Base-by-base conservation (phyloP, 805 yeast genomes). In the Ogataea ganodermae region DNA sequence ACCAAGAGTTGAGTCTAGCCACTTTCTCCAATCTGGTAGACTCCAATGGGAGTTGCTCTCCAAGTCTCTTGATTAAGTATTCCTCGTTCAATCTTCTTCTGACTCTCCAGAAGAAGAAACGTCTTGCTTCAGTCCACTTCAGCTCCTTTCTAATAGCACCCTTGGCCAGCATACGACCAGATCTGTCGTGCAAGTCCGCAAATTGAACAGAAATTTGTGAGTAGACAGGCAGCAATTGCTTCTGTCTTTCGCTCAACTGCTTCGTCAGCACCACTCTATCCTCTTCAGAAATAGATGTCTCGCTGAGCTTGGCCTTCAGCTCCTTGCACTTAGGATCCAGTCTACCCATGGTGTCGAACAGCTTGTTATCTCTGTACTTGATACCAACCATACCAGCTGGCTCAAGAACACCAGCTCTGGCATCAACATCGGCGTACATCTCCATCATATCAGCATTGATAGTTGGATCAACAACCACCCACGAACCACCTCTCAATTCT, bases 341-440 rank as follows among this genome's bases (percentile, higher is more conserved):
- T 71, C 99, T 84, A 54, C 80, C 79, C 96, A 94, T 95, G 42
- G 96, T 89, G n/a, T 81, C 80, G 52, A 90, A 71, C 57, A 95
- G 75, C 72, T 90, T 91, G 67, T 90, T 97, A 62, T 95, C 86
- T 72, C 97, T 86, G 79, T 86, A 94, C 73, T 94, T 94, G 73
- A 94, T 89, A 68, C 98, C 97, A 63, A 95, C 99, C 91, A 94
- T 89, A 69, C 98, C 99, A 66, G 92, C 97, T 44, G 99, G 98
- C 73, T 94, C 99, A 66, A 95, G 77, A 50, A 94, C 97, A 83
- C 99, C 98, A 33, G 90, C 99, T 68, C 99, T 82, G 9, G 98
- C 79, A 45, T 94, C 94, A 42, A 81, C 85, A 69, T 95, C 99
- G 18, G 98, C 98, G 62, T 92, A 94, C 97, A 94, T 92, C 74